Base-by-base conservation (phyloP, 371 early-diverging fungal species). In the Umbelopsis sp. region DNA sequence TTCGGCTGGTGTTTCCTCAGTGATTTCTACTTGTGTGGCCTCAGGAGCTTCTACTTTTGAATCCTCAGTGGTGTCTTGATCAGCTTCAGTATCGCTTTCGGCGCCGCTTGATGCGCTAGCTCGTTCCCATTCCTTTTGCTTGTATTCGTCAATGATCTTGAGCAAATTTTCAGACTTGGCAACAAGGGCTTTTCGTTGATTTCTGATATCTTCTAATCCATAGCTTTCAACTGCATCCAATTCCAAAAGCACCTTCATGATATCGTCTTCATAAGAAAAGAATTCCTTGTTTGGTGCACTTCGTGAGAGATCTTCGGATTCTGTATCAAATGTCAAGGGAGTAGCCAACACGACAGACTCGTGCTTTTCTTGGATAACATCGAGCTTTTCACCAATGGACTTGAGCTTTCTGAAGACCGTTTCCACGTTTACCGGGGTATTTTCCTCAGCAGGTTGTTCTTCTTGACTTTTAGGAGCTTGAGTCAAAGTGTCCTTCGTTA, bases 51-150 rank as follows among this genome's bases (percentile, higher is more conserved):
- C 22, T 8, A 57, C 11, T 57, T 29, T 0, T 35, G 48, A 12
- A 11, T 18, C 14, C 32, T 37, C 18, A 57, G 32, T 35, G 12
- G 10, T 14, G 35, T 25, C 18, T 16, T 16, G 18, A 4, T 57
- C 57, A 18, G 18, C 18, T 4, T 57, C 57, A 18, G 22, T 29
- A 0, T 57, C 57, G 18, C 57, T 57, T 35, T 57, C 57, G 14
- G 22, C 3, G 14, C 12, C 29, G n/a, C 57, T 57, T 29, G 57
- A 57, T 14, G 57, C 14, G 14, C 57, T 57, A 37, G 57, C 57
- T 18, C 74, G 69, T 70, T 79, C 76, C 83, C 83, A 83, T 75
- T 83, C 83, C 8, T 65, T 70, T 50, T 77, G 79, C 66, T 79
- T 83, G 63, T 76, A 76, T 38, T 79, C 73, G 72, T 83, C 83